Base-by-base conservation (phyloP, 23 red algal genomes). In the Gracilaria domingensis region DNA sequence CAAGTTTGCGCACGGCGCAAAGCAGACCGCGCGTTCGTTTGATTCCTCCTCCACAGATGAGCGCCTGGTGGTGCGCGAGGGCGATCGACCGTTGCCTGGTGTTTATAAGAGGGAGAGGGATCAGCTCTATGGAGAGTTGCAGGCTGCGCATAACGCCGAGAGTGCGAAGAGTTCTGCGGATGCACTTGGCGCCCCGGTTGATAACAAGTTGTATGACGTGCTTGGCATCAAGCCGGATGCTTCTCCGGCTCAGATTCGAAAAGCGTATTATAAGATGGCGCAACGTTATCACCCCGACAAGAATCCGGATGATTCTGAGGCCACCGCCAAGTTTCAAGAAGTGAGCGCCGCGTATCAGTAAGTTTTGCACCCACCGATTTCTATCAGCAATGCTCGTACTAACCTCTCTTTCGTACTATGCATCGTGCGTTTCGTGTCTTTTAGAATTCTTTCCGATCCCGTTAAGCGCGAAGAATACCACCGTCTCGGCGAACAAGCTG, bases 321-420 rank as follows among this genome's bases (percentile, higher is more conserved):
- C 93, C 44, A 95, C 92, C 32, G 89, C 94, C 33, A 91, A 87
- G 81, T 98, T 98, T 48, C 82, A 87, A 66, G 76, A 95, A 65
- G 84, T 98, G 49, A 93, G 91, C 79, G 88, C 74, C 36, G 96
- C 96, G 25, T 98, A 98, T 79, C 90, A 98, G 82, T 96, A 89
- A 66, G 86, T 89, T 34, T n/a, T 16, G 39, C 29, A 81, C 1
- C 69, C 35, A 75, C 42, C 42, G 42, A 4, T 45, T 45, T 7
- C 42, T 11, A 45, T 11, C 11, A 45, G 5, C 11, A 7, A 7
- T 45, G 42, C 42, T 4, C 42, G 5, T 45, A 45, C 42, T 45
- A 45, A 45, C 42, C 4, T 45, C 11, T 45, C 42, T 29, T 77
- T 12, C 39, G 42, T 8, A 50, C 42, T 44, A 35, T 75, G 4